phyloP scores from a whole-genome alignment of 768 basidiomycete genomes.

The Serendipita sp. region DNA sequence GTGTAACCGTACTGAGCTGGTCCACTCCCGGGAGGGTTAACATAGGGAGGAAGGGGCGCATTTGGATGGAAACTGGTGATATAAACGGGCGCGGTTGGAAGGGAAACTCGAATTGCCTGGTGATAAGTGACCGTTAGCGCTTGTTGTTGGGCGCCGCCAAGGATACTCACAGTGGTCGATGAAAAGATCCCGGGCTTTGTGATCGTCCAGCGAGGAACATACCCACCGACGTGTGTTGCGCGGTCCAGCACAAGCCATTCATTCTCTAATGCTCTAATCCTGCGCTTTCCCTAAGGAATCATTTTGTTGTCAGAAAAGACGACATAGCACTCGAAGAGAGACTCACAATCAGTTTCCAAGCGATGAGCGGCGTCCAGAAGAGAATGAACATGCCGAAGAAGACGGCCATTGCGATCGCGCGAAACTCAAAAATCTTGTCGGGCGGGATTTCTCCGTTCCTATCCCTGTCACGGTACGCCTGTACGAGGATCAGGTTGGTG shows the following conservation, averaged over 20 bases:
- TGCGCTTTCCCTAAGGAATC: neutral
- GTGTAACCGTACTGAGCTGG: neutral
- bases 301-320: neutral
- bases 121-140: neutral
- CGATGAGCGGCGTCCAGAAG: constrained; percentile 26
- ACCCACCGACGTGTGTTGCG: neutral
- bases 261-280: neutral
- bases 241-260: neutral
- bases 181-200: constrained; percentile 3
- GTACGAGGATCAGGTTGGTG: neutral
- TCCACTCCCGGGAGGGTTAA: neutral
- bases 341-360: constrained; percentile 34
- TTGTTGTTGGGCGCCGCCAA: neutral
- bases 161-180: neutral
- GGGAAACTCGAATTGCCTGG: neutral
- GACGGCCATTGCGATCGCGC: constrained; percentile 23
- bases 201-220: neutral
- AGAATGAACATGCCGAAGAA: constrained; percentile 26
- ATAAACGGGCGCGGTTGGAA: neutral
- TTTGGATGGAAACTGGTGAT: constrained; percentile 1
- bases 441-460: neutral
- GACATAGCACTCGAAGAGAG: neutral
- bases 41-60: neutral
- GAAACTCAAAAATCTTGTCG: constrained; percentile 21
- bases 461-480: neutral